Evolutionary conservation across 2,329 filamentous ascomycete species (phyloP).

Genomic region (Fusarium xylarioides): DNA sequence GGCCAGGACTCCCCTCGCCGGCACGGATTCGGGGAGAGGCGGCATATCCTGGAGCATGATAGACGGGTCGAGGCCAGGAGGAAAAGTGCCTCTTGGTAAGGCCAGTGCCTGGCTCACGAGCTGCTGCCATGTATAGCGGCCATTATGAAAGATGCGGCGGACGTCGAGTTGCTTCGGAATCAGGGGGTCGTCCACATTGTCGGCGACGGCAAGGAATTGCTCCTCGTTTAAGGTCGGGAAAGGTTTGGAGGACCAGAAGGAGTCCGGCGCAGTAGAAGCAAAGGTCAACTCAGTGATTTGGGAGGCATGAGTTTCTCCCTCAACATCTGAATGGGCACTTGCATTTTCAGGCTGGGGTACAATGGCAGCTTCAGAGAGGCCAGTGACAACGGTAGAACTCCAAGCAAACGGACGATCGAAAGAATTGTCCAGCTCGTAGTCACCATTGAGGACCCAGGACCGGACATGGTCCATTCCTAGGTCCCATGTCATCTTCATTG

Average conservation of each 20-base stretch:
- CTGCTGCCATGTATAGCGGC: conserved; percentile 35
- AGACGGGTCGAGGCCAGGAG: conserved; percentile 32
- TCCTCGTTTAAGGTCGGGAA: conserved; percentile 8
- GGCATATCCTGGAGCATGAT: conserved; percentile 43
- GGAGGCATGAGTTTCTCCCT: conserved; percentile 9
- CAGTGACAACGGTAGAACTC: conserved; percentile 40
- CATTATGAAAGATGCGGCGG: conserved; percentile 35
- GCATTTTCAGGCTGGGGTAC: conserved; percentile 28
- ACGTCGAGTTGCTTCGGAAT: conserved; percentile 34
- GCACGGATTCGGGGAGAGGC: conserved; percentile 34
- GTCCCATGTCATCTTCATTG: conserved; percentile 44
- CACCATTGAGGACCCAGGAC: conserved; percentile 41
- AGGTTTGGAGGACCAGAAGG: conserved; percentile 8
- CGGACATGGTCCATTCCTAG: conserved; percentile 42
- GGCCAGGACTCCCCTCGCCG: conserved; percentile 35
- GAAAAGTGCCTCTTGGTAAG: conserved; percentile 35
- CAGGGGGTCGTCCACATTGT: conserved; percentile 35
- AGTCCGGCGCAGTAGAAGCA: conserved; percentile 19
- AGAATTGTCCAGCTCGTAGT: conserved; percentile 30
- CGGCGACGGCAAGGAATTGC: conserved; percentile 21
- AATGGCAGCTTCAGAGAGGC: conserved; percentile 38
- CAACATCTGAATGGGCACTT: conserved; percentile 31
- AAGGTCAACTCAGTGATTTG: conserved; percentile 15
- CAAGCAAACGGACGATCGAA: conserved; percentile 37
- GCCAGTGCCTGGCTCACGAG: conserved; percentile 29